phyloP scores from a whole-genome alignment of 768 basidiomycete genomes.

The Termitomyces heimii region DNA sequence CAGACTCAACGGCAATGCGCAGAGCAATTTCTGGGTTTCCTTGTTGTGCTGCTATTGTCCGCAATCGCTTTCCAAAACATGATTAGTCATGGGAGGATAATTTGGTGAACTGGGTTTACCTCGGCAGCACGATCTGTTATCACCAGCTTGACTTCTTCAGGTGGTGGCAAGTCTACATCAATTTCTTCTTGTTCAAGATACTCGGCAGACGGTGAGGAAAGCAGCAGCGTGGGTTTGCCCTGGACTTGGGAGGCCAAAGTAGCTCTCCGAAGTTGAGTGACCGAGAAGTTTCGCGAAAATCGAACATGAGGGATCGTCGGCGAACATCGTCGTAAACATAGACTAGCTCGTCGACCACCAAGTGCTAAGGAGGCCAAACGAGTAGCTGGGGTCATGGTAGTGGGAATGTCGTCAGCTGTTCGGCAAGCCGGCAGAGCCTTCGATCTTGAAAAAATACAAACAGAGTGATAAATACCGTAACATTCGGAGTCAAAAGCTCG shows the following conservation, averaged over 20 bases:
- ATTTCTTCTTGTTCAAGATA: constrained; percentile 58
- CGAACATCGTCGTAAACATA: neutral
- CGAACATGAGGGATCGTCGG: neutral
- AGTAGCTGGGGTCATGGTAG: constrained; percentile 10
- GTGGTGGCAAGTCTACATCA: constrained; percentile 52
- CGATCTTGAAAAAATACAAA: neutral
- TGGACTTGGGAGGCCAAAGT: constrained; percentile 37
- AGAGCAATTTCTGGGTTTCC: constrained; percentile 61
- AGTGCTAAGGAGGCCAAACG: constrained; percentile 10
- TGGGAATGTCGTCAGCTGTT: neutral
- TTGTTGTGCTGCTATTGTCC: constrained; percentile 59
- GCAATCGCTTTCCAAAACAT: constrained; percentile 59
- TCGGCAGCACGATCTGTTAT: constrained; percentile 76
- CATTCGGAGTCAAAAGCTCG: constrained; percentile 4
- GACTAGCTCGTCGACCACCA: constrained; percentile 4
- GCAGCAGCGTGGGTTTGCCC: constrained; percentile 40
- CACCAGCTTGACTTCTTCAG: constrained; percentile 45
- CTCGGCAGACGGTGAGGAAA: constrained; percentile 43
- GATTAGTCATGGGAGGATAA: neutral
- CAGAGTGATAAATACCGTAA: neutral
- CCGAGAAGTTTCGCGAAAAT: constrained; percentile 13
- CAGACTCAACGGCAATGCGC: constrained; percentile 83
- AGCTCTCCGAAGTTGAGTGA: constrained; percentile 19
- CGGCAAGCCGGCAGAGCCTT: neutral
- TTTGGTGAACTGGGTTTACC: constrained; percentile 28